A percentile compares a stretch with the other conserved stretches of the same genome.
These are phyloP conservation scores for Polyporus arcularius DNA, from an alignment of 768 basidiomycete species.

Conservation along the genomic window DNA sequence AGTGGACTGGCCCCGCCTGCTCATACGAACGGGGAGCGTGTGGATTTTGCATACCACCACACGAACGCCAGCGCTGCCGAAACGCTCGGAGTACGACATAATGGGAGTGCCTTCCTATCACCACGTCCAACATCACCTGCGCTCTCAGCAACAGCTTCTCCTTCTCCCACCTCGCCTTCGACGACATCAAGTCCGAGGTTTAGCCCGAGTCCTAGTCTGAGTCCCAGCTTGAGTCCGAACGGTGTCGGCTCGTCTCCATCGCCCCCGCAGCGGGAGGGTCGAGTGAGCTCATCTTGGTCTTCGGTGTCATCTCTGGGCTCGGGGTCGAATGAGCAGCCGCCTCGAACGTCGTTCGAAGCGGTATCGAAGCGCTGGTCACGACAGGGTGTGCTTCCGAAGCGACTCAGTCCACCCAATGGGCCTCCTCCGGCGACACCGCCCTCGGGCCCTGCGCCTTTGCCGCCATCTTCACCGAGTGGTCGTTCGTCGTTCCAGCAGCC, in stretches of 20 bases:
- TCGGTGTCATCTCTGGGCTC: constrained; percentile 27
- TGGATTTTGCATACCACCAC: constrained; percentile 29
- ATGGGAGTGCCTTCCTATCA: constrained; percentile 19
- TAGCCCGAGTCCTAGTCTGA: constrained; percentile 14
- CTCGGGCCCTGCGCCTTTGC: constrained; percentile 12
- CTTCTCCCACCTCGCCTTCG: constrained; percentile 14
- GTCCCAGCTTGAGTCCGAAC: constrained; percentile 5
- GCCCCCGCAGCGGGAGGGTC: constrained; percentile 5
- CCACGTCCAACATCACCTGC: constrained; percentile 19
- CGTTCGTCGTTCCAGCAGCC: constrained; percentile 19
- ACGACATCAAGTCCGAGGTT: constrained; percentile 15
- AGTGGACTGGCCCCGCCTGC: constrained; percentile 10
- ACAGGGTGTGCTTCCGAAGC: constrained; percentile 44
- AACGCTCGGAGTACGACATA: constrained; percentile 34
- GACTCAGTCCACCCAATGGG: constrained; percentile 58
- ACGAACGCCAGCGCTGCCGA: constrained; percentile 37
- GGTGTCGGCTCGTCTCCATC: constrained; percentile 7
- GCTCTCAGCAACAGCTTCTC: constrained; percentile 6
- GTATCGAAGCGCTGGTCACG: constrained; percentile 33
- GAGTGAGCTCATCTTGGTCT: constrained; percentile 21
- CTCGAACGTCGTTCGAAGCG: constrained; percentile 15
- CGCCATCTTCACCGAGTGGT: constrained; percentile 6
- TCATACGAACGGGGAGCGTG: constrained; percentile 31
- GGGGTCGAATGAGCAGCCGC: constrained; percentile 24
- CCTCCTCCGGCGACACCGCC: constrained; percentile 54